Evolutionary conservation across 2,329 filamentous ascomycete genomes (phyloP).

Genomic region (Neocatenulostroma microsporum): DNA sequence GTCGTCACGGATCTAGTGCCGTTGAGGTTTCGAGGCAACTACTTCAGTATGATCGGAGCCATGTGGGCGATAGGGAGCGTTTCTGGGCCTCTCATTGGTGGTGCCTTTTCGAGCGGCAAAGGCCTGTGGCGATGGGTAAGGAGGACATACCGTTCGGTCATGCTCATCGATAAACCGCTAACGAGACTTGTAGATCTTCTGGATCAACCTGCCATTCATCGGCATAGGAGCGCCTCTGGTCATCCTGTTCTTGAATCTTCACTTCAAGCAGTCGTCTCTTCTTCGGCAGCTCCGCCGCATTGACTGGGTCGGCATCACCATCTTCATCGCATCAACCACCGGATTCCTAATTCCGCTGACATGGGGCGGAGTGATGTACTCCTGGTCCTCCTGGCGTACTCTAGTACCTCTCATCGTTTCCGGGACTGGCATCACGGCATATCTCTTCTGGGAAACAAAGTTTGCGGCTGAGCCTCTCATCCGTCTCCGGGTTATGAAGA

Average conservation of each 20-base stretch:
- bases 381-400: background rate
- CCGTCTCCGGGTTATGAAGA: background rate
- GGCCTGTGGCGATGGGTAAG: slow-evolving; percentile 25
- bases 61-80: slow-evolving; percentile 35
- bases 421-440: background rate
- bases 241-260: slow-evolving; percentile 1
- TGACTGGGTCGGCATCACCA: slow-evolving; percentile 39
- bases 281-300: slow-evolving; percentile 21
- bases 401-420: background rate
- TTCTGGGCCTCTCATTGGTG: slow-evolving; percentile 36
- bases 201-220: slow-evolving; percentile 44
- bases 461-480: background rate
- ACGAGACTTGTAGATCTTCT: too few relatives aligned
- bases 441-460: background rate
- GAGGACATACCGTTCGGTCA: too few relatives aligned
- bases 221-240: slow-evolving; percentile 8
- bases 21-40: slow-evolving; percentile 39
- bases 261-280: slow-evolving; percentile 1
- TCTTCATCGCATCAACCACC: slow-evolving; percentile 35
- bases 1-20: slow-evolving; percentile 39
- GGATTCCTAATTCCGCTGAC: slow-evolving; percentile 39
- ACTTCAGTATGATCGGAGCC: slow-evolving; percentile 39
- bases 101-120: slow-evolving; percentile 23
- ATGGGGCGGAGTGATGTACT: slow-evolving; percentile 13
- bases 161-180: too few relatives aligned